Percentiles rank a stretch among this genome's conserved stretches.
Evolutionary conservation across 1,284 basidiomycete species (phyloP).

Genomic region (Inonotus hispidus): DNA sequence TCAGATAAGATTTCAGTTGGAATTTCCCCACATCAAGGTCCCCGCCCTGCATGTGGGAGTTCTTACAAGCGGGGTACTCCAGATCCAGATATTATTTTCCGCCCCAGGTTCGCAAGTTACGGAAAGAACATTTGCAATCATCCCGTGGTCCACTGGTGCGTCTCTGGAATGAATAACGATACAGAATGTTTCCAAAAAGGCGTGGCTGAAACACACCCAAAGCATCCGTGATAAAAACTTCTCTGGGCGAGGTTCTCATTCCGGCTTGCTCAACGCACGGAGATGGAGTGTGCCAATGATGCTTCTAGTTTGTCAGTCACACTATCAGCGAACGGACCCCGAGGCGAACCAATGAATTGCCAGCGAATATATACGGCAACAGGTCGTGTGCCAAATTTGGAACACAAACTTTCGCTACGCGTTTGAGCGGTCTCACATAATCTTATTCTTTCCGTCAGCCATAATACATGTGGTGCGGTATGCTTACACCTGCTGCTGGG

Average conservation of each 20-base stretch:
- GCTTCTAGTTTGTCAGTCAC: neutral
- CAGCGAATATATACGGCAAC: neutral
- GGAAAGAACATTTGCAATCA: too few relatives aligned
- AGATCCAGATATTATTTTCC: too few relatives aligned
- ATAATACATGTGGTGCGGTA: neutral
- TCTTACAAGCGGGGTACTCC: too few relatives aligned
- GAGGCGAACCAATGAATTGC: neutral
- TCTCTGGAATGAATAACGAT: too few relatives aligned
- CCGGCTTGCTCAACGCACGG: neutral
- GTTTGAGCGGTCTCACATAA: constrained; percentile 1
- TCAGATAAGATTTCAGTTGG: too few relatives aligned
- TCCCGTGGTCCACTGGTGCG: too few relatives aligned
- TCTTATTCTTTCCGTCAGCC: neutral
- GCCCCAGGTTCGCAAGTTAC: too few relatives aligned
- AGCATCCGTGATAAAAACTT: neutral
- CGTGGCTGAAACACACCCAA: too few relatives aligned
- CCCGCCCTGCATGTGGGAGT: too few relatives aligned
- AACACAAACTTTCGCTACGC: neutral
- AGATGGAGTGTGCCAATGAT: neutral
- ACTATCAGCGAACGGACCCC: neutral
- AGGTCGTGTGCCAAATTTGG: neutral
- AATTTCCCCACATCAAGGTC: too few relatives aligned
- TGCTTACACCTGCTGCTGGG: neutral
- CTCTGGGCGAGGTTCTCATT: neutral
- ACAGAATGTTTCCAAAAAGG: too few relatives aligned